These are phyloP conservation scores for Chaetomidium leptoderma DNA, from an alignment of 495 filamentous ascomycete genomes.

Conservation along the genomic window DNA sequence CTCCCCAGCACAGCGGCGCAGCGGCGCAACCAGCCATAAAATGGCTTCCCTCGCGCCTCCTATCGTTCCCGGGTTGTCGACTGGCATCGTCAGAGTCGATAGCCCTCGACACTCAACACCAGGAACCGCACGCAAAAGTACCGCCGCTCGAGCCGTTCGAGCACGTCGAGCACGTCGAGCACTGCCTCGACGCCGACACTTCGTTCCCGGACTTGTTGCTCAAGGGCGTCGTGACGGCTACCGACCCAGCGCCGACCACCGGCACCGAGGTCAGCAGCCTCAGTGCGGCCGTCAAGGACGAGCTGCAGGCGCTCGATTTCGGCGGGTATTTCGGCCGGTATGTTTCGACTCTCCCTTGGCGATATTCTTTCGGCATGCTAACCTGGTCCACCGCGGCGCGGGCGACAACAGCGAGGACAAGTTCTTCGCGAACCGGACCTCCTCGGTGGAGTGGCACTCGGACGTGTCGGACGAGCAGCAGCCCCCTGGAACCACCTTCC, in stretches of 20 bases:
- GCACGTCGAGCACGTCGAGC: background rate
- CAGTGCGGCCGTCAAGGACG: background rate
- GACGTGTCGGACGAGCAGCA: conserved; percentile 80
- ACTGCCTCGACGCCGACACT: background rate
- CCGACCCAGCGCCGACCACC: background rate
- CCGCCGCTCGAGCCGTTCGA: background rate
- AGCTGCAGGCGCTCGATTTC: conserved; percentile 48
- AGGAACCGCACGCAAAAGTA: too few relatives aligned
- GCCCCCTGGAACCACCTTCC: conserved; percentile 79
- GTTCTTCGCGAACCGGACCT: conserved; percentile 61
- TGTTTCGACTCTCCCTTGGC: background rate
- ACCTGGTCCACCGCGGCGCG: conserved; percentile 70
- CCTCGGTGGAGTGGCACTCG: conserved; percentile 70
- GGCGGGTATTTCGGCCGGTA: conserved; percentile 69
- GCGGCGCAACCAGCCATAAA: conserved; percentile 8
- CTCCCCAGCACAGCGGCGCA: conserved; percentile 2
- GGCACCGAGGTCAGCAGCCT: background rate
- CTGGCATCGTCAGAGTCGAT: background rate
- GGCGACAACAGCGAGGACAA: conserved; percentile 54
- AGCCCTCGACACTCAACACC: background rate
- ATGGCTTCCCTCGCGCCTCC: conserved; percentile 4
- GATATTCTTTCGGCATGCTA: too few relatives aligned
- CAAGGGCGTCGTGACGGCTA: background rate
- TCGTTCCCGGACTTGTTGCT: background rate
- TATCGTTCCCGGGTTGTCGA: background rate